Conservation (phyloP, 2,329 filamentous ascomycete genomes). For the Diaporthe sp. region DNA sequence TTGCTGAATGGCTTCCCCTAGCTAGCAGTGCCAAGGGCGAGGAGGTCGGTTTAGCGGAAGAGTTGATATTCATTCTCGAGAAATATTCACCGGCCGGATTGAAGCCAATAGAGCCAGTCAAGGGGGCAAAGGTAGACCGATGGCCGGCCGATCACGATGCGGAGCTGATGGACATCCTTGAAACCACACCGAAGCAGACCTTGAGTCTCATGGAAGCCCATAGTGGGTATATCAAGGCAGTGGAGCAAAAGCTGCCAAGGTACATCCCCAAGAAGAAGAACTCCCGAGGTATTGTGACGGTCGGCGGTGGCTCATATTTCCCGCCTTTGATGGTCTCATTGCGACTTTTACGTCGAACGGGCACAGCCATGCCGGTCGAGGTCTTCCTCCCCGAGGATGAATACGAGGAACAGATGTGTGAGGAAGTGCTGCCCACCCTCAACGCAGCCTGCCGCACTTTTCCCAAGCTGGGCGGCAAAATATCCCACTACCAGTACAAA, state of each 20-base stretch:
- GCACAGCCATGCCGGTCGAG: conserved; percentile 62
- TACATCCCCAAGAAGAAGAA: not conserved
- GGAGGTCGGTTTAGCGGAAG: not conserved
- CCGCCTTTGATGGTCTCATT: conserved; percentile 57
- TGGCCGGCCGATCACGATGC: conserved; percentile 12
- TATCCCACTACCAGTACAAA: conserved; percentile 67
- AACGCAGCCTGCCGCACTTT: conserved; percentile 51
- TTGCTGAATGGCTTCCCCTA: not conserved
- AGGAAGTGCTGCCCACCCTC: conserved; percentile 46
- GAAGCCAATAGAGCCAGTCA: not conserved
- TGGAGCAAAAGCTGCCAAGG: not conserved
- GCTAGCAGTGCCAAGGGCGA: not conserved
- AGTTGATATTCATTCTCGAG: not conserved
- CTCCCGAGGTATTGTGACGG: conserved; percentile 8
- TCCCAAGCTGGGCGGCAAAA: conserved; percentile 44
- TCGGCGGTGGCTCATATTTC: conserved; percentile 1
- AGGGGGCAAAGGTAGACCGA: not conserved
- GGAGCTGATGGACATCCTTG: conserved; percentile 4
- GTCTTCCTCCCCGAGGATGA: conserved; percentile 50
- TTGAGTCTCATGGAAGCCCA: conserved; percentile 14
- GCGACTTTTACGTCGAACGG: conserved; percentile 64
- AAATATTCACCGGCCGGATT: not conserved
- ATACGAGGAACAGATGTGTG: conserved; percentile 50
- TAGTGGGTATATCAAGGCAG: not conserved
- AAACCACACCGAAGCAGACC: conserved; percentile 5